Base-by-base conservation (phyloP, 2,329 filamentous ascomycete species). In the Penicillium fuscoglaucum region DNA sequence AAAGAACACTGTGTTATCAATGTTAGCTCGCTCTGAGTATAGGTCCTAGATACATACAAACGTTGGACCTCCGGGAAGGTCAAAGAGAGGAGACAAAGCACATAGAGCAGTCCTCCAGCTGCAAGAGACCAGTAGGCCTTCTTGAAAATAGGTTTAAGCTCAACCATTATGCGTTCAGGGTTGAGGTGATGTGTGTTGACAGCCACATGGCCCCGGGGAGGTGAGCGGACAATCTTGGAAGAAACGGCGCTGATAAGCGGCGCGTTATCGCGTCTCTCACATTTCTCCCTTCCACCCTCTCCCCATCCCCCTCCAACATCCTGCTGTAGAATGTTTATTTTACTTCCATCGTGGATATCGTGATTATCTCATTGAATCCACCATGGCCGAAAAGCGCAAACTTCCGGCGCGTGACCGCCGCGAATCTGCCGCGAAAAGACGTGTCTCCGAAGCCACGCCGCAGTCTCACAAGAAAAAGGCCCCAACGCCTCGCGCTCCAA, bases 11-110 rank as follows among this genome's bases (percentile, higher is more conserved):
- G 66, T 50, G 39, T 53, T 44, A 45, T 41, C 57, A 56, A 40
- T 41, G 60, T 57, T 33, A 46, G 37, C 45, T 33, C 13, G 39
- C n/a, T 49, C 43, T 55, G 12, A 28, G 17, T 21, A 8, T 35
- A 21, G 19, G 15, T 28, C 21, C 12, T 13, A 19, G 17, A 48
- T 33, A 75, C 87, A 77, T 81, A 96, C 92, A 93, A 87, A 78
- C 90, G 83, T 73, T 98, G 93, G 52, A 96, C 79, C 66, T 82
- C 84, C 3, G 90, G 87, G 67, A 84, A 86, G 15, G 88, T 83
- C 58, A 90, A 77, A 10, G 89, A 76, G 2, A 82, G 76, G n/a
- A 96, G 75, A 61, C 89, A 87, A 29, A 83, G 70, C 19, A 85
- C 76, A 75, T 95, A 96, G 28, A 90, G 66, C 40, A 83, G 83